These are phyloP conservation scores for Auricularia sp. DNA, from an alignment of 768 basidiomycete species.

Conservation along the genomic window DNA sequence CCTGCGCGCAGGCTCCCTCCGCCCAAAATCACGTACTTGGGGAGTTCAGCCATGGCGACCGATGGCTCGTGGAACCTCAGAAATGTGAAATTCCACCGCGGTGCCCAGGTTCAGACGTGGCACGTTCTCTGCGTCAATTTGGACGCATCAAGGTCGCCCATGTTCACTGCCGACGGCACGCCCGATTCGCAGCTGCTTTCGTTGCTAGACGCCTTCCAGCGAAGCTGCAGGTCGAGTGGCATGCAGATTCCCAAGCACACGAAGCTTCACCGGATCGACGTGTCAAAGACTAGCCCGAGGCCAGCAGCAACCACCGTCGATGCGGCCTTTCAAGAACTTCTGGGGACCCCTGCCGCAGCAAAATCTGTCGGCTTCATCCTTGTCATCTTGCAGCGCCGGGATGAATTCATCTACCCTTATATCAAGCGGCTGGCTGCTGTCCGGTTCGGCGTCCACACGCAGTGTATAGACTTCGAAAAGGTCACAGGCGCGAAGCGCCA, in stretches of 20 bases:
- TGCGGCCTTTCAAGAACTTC: conserved; percentile 17
- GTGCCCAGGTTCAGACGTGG: conserved; percentile 30
- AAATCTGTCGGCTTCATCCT: conserved; percentile 41
- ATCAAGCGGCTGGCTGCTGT: conserved; percentile 72
- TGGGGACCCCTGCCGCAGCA: conserved; percentile 21
- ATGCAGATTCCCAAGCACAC: conserved; percentile 32
- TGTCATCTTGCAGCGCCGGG: conserved; percentile 53
- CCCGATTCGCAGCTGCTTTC: conserved; percentile 42
- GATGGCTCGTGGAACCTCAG: conserved; percentile 65
- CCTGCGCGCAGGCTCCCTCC: conserved; percentile 56
- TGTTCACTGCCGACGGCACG: conserved; percentile 15
- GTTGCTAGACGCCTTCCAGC: conserved; percentile 41
- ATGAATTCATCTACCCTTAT: conserved; percentile 71
- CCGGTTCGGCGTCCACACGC: conserved; percentile 52
- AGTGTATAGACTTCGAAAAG: conserved; percentile 65
- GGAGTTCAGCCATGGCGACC: conserved; percentile 22
- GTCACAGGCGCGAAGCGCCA: conserved; percentile 20
- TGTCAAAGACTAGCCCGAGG: conserved; percentile 42
- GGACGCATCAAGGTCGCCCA: conserved; percentile 14
- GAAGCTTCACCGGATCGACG: not conserved
- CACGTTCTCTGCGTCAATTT: conserved; percentile 50
- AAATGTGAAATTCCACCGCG: conserved; percentile 52
- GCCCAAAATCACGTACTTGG: conserved; percentile 46
- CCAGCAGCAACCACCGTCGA: conserved; percentile 35
- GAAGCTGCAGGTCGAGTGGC: conserved; percentile 55